A percentile compares a stretch with the other conserved stretches of the same genome.
Conservation (phyloP, 352 stramenopile species). For the Pelagophyceae sp. region DNA sequence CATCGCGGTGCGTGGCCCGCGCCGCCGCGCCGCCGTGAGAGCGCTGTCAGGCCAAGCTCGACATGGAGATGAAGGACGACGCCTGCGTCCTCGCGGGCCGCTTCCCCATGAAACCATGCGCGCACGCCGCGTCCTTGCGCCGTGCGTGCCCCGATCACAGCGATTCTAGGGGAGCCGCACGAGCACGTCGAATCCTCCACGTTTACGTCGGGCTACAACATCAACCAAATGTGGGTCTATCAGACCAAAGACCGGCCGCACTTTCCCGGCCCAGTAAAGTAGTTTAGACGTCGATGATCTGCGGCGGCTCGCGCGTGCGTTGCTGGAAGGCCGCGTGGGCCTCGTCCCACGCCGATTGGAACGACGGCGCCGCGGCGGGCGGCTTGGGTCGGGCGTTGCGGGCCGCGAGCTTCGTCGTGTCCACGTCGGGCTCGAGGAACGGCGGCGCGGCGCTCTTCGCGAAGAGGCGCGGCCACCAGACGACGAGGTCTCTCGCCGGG, state of each 20-base stretch:
- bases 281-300: too few relatives aligned
- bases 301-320: too few relatives aligned
- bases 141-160: too few relatives aligned
- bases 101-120: constrained; percentile 1
- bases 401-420: neutral
- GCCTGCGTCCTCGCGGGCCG: neutral
- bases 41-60: constrained; percentile 14
- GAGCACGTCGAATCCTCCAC: neutral
- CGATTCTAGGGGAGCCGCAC: too few relatives aligned
- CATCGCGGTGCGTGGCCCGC: too few relatives aligned
- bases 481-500: neutral
- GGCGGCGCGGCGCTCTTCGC: neutral
- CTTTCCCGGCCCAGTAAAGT: too few relatives aligned
- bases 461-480: constrained; percentile 6
- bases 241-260: neutral
- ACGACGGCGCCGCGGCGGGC: too few relatives aligned
- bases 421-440: neutral
- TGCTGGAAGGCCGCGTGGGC: too few relatives aligned
- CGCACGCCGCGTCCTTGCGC: neutral
- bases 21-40: too few relatives aligned
- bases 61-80: neutral
- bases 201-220: constrained; percentile 7
- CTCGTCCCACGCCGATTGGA: too few relatives aligned
- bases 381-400: neutral
- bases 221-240: constrained; percentile 18